Evolutionary conservation across 306 rosid genomes (phyloP).

Genomic region (Rosa chinensis): DNA sequence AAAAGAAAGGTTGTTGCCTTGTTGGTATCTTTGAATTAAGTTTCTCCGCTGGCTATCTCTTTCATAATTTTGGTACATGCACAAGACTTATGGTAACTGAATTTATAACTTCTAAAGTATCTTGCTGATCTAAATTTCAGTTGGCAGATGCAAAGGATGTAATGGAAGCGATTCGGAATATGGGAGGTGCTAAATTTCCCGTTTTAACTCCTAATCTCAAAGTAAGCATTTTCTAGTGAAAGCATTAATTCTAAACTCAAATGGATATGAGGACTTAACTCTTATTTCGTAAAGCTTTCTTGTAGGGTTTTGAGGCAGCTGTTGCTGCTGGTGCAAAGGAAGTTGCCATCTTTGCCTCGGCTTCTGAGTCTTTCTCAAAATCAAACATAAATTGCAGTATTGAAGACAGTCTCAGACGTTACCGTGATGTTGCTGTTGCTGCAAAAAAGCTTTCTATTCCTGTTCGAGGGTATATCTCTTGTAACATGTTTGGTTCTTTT

Average conservation of each 20-base stretch:
- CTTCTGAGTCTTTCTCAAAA: constrained; percentile 88
- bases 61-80: not conserved
- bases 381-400: constrained; percentile 80
- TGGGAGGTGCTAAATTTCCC: constrained; percentile 74
- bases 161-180: constrained; percentile 59
- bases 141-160: constrained; percentile 93
- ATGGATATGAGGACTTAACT: constrained; percentile 16
- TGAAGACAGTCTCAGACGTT: constrained; percentile 71
- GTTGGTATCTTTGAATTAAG: not conserved
- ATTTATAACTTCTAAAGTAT: not conserved
- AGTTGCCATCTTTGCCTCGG: constrained; percentile 89
- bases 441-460: constrained; percentile 70
- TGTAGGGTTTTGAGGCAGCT: constrained; percentile 91
- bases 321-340: constrained; percentile 88
- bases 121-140: constrained; percentile 35
- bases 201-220: constrained; percentile 83
- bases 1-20: not conserved
- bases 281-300: constrained; percentile 15
- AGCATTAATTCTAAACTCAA: constrained; percentile 8
- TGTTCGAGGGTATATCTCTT: constrained; percentile 73
- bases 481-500: not conserved
- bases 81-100: not conserved
- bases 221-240: constrained; percentile 41
- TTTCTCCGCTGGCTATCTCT: not conserved
- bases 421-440: constrained; percentile 63